Conservation (phyloP, 2,329 filamentous ascomycete genomes). For the Stagonosporopsis rhizophila region DNA sequence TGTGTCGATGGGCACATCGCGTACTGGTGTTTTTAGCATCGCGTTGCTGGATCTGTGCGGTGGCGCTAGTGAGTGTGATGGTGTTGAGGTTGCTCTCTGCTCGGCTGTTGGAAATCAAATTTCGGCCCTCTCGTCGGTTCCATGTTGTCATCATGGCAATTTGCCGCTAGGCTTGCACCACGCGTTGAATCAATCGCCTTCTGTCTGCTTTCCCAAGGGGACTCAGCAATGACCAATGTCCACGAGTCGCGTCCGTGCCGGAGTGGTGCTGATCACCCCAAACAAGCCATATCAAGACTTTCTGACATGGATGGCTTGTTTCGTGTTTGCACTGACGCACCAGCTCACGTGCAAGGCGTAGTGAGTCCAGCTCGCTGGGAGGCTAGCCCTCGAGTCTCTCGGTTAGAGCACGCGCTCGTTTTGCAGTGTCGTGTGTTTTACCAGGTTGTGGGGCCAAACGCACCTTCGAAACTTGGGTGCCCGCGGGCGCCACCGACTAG, state of each 20-base stretch:
- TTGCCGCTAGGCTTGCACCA: background rate
- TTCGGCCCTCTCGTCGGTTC: background rate
- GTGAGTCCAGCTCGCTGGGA: slow-evolving; percentile 7
- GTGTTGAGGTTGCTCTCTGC: too few relatives aligned
- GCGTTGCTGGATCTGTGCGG: background rate
- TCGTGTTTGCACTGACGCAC: background rate
- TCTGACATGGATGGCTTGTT: slow-evolving; percentile 5
- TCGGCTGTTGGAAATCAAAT: background rate
- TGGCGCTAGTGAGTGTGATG: background rate
- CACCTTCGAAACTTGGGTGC: slow-evolving; percentile 6
- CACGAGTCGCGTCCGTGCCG: slow-evolving; percentile 2
- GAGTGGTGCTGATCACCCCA: slow-evolving; percentile 2
- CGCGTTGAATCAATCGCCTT: background rate
- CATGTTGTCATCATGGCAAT: background rate
- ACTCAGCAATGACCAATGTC: background rate
- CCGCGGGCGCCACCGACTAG: slow-evolving; percentile 3
- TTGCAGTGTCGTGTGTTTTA: background rate
- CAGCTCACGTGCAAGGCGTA: background rate
- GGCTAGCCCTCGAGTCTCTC: background rate
- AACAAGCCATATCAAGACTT: slow-evolving; percentile 8
- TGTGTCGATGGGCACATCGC: background rate
- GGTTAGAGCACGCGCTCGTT: background rate
- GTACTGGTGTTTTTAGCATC: background rate
- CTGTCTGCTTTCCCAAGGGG: background rate
- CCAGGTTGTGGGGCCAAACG: slow-evolving; percentile 12